Evolutionary conservation across 2,329 filamentous ascomycete species (phyloP), one percentile per base, ranked within the genome.

Genomic region (Cercospora zeina): DNA sequence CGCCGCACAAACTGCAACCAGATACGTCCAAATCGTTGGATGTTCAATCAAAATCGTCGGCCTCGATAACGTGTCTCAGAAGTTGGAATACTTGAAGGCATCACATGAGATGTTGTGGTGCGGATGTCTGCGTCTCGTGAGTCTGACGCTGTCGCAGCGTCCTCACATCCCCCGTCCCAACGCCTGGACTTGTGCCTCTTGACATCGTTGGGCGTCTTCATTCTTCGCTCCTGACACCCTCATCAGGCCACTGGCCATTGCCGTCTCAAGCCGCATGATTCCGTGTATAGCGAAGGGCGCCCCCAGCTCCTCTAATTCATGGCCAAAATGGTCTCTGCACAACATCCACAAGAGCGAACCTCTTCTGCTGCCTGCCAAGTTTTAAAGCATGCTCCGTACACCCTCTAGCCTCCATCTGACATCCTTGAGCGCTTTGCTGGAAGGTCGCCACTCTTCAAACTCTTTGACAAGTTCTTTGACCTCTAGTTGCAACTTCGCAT

Each of bases 341-440:
- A 0, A 11, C 21, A 45, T 45, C 10, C 39, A 21, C 16, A 45
- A 21, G 11, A 24, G 39, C 16, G 21, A 16, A 11, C 21, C 39
- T 45, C 19, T 5, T 45, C 39, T 45, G 39, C 16, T 45, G 5
- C 19, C 19, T n/a, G 13, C 11, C 47, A n/a, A n/a, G n/a, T n/a
- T 33, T 65, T 53, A 87, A 10, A 97, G 79, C 77, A 92, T 96
- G 53, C 91, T 96, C 71, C 91, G 85, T 49, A 99, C 90, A 2
- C 89, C 93, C 78, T 97, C 95, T 19, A 99, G 80, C 65, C 95
- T 83, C 76, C 96, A 97, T 76, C 96, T 96, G 51, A 99, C 93
- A 76, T 99, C 95, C 78, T 95, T 96, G 62, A 99, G 78, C 47
- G 90, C 90, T 79, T 97, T 99, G 7, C 88, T 96, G 0, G 82